Percentiles rank a stretch among this genome's conserved stretches.
Conservation (phyloP, 352 stramenopile species). For the Pythium guiyangense region DNA sequence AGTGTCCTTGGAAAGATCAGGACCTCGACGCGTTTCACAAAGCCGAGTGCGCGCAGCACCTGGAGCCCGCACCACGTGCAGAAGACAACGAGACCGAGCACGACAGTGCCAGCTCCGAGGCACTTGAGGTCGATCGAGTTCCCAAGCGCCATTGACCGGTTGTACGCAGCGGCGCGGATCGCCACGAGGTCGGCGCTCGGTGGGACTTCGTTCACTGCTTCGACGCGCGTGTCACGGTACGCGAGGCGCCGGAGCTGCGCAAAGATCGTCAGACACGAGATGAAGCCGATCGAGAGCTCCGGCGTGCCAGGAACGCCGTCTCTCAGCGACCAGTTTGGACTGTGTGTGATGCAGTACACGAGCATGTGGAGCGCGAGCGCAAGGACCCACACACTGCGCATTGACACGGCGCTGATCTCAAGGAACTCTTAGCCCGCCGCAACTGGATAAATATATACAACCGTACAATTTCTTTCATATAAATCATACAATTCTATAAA, state of each 20-base stretch:
- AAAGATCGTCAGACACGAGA: slow-evolving; percentile 11
- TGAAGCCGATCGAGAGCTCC: slow-evolving; percentile 10
- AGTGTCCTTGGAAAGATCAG: slow-evolving; percentile 10
- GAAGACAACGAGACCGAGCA: not conserved
- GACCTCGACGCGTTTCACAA: slow-evolving; percentile 1
- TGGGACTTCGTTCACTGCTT: slow-evolving; percentile 6
- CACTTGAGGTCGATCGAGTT: slow-evolving; percentile 13
- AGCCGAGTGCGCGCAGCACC: not conserved
- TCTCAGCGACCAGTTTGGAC: slow-evolving; percentile 1
- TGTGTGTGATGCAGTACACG: slow-evolving; percentile 2
- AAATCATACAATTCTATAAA: too few species aligned
- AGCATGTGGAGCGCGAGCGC: slow-evolving; percentile 11
- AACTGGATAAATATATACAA: too few species aligned
- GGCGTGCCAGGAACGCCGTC: slow-evolving; percentile 4
- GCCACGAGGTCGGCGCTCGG: not conserved
- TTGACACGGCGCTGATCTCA: slow-evolving; percentile 18
- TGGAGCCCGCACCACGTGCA: not conserved
- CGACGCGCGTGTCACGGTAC: slow-evolving; percentile 6
- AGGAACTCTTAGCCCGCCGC: too few species aligned
- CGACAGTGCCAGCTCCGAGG: not conserved
- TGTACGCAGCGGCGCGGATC: not conserved
- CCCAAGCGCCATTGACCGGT: not conserved
- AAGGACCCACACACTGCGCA: slow-evolving; percentile 26
- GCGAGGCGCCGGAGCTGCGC: slow-evolving; percentile 2
- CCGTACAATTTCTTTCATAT: too few species aligned